These are phyloP conservation scores for Blastocystis sp. DNA, from an alignment of 352 stramenopile species.

Conservation along the genomic window DNA sequence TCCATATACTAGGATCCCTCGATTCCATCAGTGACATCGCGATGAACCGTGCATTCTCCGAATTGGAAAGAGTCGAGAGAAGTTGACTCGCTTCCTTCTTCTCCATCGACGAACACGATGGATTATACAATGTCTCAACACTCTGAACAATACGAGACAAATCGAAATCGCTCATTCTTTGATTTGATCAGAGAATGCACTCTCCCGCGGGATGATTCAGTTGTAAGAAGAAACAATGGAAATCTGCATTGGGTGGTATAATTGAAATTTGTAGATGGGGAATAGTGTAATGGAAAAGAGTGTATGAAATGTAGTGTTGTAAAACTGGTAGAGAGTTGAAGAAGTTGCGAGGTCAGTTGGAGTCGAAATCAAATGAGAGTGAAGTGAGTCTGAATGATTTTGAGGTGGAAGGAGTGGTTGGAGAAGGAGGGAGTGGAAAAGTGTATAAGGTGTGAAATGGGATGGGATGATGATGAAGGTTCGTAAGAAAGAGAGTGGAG, in stretches of 20 bases:
- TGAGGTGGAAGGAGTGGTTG: background rate
- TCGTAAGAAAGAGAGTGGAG: constrained; percentile 66
- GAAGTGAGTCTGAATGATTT: constrained; percentile 1
- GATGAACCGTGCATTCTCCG: background rate
- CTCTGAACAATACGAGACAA: background rate
- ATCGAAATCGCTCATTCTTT: background rate
- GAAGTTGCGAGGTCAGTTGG: too few species aligned
- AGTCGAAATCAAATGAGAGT: background rate
- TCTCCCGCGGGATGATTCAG: too few species aligned
- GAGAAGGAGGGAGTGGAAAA: constrained; percentile 70
- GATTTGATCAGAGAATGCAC: too few species aligned
- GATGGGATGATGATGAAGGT: too few species aligned
- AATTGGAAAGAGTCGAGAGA: background rate
- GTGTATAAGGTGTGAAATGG: too few species aligned
- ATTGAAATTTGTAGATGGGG: background rate
- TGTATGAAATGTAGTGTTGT: background rate
- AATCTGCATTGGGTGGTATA: background rate
- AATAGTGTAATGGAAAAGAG: background rate
- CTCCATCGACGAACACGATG: background rate
- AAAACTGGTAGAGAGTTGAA: too few species aligned
- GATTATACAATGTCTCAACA: background rate
- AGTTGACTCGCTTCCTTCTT: background rate
- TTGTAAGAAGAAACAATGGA: background rate
- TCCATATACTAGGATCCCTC: background rate
- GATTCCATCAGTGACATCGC: constrained; percentile 3